These are phyloP conservation scores for Byssothecium circinans DNA, from an alignment of 2,329 filamentous ascomycete genomes.

Conservation along the genomic window DNA sequence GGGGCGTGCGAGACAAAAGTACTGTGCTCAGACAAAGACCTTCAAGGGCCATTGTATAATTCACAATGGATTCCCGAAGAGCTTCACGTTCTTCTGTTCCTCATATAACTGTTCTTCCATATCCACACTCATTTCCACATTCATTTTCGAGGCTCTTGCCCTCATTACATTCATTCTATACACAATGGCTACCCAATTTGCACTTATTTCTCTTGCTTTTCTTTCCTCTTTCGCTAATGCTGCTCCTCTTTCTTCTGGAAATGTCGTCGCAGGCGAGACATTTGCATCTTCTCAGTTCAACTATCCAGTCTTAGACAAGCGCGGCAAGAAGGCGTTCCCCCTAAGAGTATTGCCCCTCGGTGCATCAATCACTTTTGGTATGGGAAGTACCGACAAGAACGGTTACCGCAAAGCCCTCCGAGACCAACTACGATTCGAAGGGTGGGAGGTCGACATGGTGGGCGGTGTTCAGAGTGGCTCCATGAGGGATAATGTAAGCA, in stretches of 20 bases:
- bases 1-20: neutral
- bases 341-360: constrained; percentile 8
- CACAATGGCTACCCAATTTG: constrained; percentile 1
- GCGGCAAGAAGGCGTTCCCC: neutral
- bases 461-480: constrained; percentile 1
- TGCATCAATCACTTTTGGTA: constrained; percentile 7
- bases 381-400: constrained; percentile 2
- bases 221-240: constrained; percentile 1
- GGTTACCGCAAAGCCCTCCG: constrained; percentile 7
- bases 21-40: neutral
- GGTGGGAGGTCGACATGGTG: constrained; percentile 9
- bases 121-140: neutral
- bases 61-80: neutral
- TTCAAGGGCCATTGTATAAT: neutral
- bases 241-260: neutral
- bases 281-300: neutral
- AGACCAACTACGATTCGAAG: constrained; percentile 2
- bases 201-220: constrained; percentile 1
- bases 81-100: neutral
- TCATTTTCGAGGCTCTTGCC: constrained; percentile 1
- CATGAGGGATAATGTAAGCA: constrained; percentile 7
- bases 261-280: neutral
- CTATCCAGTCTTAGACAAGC: neutral
- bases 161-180: constrained; percentile 1
- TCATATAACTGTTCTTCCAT: neutral